A percentile compares a stretch with the other conserved stretches of the same genome.
Evolutionary conservation across 441 rosid species (phyloP).

Genomic region (Daphne laureola): DNA sequence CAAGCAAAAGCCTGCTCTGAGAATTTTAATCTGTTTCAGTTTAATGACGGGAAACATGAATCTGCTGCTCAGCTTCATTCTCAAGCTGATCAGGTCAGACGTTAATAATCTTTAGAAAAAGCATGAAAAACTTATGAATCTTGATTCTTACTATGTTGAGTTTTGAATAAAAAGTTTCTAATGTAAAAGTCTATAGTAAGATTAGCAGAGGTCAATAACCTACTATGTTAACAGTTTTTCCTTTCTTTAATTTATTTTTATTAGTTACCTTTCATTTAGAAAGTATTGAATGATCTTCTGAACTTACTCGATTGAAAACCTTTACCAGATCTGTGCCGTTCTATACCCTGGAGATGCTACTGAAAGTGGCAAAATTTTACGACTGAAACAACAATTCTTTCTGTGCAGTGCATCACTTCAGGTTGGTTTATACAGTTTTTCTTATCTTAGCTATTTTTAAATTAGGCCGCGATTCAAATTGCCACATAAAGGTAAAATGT

Average conservation of each 20-base stretch:
- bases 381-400: constrained; percentile 94
- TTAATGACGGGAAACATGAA: constrained; percentile 96
- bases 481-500: too few relatives aligned
- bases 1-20: constrained; percentile 80
- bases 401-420: constrained; percentile 99
- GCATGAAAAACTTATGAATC: neutral
- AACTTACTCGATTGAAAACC: neutral
- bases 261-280: neutral
- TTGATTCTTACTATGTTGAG: neutral
- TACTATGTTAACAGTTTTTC: too few relatives aligned
- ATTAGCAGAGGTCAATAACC: too few relatives aligned
- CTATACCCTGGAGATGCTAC: constrained; percentile 99
- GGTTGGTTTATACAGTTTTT: constrained; percentile 37
- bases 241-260: too few relatives aligned
- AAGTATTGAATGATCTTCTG: neutral
- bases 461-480: too few relatives aligned
- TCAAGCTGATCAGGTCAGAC: constrained; percentile 75
- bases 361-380: constrained; percentile 86
- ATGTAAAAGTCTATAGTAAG: too few relatives aligned
- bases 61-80: constrained; percentile 86
- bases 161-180: neutral
- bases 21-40: constrained; percentile 78
- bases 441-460: neutral
- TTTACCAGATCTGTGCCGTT: constrained; percentile 81
- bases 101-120: constrained; percentile 9